Base-by-base conservation (phyloP, 768 basidiomycete genomes). In the Exsudoporus frostii region DNA sequence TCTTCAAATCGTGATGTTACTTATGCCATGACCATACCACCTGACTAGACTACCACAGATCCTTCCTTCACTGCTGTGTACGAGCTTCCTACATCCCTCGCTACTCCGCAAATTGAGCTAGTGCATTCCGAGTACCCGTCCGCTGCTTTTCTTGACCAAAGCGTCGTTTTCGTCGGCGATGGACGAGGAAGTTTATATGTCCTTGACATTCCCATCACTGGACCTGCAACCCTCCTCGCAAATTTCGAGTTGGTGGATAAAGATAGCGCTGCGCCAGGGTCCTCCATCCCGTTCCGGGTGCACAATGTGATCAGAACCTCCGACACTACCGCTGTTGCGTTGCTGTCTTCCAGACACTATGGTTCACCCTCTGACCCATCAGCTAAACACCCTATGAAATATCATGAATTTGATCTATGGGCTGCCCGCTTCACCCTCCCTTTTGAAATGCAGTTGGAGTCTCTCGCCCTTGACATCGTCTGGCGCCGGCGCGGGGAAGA, bases 121-220 rank as follows among this genome's bases (percentile, higher is more conserved):
- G 66, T 72, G 19, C 83, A 84, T 59, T 74, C 70, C 39, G 90
- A 93, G 71, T 93, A 94, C 66, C 88, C 91, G 1, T 89, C 88
- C 1, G 79, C 79, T 27, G 73, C 74, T 7, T 85, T 88, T 60
- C 62, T 87, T 36, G 74, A 79, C 47, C 57, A 77, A 4, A 67
- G 72, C 1, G 67, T 76, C 10, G 72, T 80, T 36, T 72, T 89
- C 34, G 76, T 86, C 46, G 75, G 87, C 19, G 90, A 93, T 61
- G 91, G 91, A 9, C 71, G 74, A 58, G 88, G 89, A n/a, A 63
- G 73, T 17, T 68, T 92, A 29, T 88, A 90, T 56, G 72, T 83
- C 14, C 71, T 92, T 40, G 73, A 72, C 27, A 63, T 85, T 25
- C 67, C 72, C 24, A 62, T 71, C 15, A 52, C 61, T 11, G 76